These are phyloP conservation scores for Histomonas meleagridis DNA, from an alignment of 208 protist species.

Conservation along the genomic window DNA sequence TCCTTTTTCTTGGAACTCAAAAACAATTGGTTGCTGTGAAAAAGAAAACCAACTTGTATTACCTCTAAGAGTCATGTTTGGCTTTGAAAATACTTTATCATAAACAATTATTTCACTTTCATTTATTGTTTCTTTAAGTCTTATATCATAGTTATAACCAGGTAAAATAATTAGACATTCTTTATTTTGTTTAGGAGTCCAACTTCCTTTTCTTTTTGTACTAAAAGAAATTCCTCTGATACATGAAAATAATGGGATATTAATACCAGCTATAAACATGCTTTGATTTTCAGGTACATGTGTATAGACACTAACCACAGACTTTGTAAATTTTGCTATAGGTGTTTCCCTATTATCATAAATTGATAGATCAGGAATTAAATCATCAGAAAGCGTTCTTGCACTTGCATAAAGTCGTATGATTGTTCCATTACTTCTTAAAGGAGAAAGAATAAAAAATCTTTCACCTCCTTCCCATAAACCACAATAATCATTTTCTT, in stretches of 20 bases:
- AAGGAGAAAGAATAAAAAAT: neutral
- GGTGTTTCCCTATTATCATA: neutral
- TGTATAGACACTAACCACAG: neutral
- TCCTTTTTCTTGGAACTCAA: neutral
- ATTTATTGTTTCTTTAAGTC: neutral
- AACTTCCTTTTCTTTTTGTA: neutral
- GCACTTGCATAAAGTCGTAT: neutral
- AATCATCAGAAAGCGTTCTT: neutral
- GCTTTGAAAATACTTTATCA: neutral
- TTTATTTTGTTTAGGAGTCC: neutral
- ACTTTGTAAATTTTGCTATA: neutral
- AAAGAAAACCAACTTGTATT: neutral
- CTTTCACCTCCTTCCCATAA: neutral
- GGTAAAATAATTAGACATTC: neutral
- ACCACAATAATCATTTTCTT: too few relatives aligned
- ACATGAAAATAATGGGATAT: neutral
- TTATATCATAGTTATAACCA: neutral
- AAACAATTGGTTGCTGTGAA: neutral
- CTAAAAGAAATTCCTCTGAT: neutral
- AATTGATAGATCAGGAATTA: neutral
- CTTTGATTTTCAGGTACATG: neutral
- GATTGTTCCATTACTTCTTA: neutral
- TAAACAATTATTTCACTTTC: neutral
- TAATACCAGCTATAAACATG: neutral
- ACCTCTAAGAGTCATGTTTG: neutral